Conservation (phyloP, 257 asterid genomes). For the Parsonsia alboflavescens region DNA sequence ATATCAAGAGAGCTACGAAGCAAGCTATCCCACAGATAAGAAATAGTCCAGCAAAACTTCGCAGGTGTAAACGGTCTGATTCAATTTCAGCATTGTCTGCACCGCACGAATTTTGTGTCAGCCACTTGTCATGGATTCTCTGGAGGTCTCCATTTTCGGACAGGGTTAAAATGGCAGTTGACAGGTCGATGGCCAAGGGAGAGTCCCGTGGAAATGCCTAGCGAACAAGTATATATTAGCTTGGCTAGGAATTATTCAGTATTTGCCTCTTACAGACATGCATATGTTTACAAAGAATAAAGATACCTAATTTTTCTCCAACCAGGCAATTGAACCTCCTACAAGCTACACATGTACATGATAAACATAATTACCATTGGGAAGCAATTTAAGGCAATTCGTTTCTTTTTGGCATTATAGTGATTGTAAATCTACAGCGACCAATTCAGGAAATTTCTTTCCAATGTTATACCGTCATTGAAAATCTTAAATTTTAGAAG, state of each 20-base stretch:
- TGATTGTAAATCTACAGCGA: background rate
- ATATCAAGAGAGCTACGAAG: slow-evolving; percentile 53
- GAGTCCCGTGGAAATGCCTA: slow-evolving; percentile 68
- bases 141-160: slow-evolving; percentile 96
- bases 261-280: too few relatives aligned
- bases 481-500: background rate
- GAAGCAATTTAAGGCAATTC: background rate
- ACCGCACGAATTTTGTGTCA: slow-evolving; percentile 37
- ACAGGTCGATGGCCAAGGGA: slow-evolving; percentile 50
- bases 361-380: background rate
- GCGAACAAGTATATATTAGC: background rate
- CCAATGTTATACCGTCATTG: background rate
- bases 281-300: too few relatives aligned
- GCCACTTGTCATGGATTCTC: slow-evolving; percentile 91
- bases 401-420: background rate
- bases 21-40: slow-evolving; percentile 57
- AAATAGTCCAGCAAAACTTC: slow-evolving; percentile 49
- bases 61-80: slow-evolving; percentile 46
- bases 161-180: slow-evolving; percentile 58
- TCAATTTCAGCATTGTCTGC: slow-evolving; percentile 26
- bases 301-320: background rate
- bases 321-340: background rate
- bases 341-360: background rate
- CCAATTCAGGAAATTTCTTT: background rate
- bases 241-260: too few relatives aligned